Percentiles rank a stretch among this genome's conserved stretches.
Evolutionary conservation across 2,329 filamentous ascomycete genomes (phyloP).

Genomic region (Cytospora mali): DNA sequence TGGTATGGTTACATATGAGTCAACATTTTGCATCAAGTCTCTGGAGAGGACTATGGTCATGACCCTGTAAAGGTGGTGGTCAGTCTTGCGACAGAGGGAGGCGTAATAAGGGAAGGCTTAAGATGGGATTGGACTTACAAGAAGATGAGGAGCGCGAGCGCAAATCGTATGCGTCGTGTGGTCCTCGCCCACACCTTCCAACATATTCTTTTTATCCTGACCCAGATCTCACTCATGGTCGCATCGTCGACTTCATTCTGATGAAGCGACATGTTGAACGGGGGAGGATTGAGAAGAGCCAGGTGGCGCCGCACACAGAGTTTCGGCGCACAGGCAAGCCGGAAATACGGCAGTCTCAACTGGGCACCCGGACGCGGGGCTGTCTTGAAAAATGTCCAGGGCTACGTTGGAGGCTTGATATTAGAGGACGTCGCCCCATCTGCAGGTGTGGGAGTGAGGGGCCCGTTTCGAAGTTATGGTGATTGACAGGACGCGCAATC

Average conservation of each 20-base stretch:
- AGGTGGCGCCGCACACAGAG: slow-evolving; percentile 1
- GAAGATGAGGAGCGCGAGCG: slow-evolving; percentile 12
- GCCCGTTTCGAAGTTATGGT: slow-evolving; percentile 13
- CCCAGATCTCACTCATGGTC: slow-evolving; percentile 24
- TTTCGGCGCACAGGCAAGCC: not conserved
- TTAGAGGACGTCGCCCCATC: not conserved
- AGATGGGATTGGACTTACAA: slow-evolving; percentile 21
- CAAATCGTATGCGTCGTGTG: slow-evolving; percentile 25
- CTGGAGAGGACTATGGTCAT: slow-evolving; percentile 21
- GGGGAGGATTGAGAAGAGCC: not conserved
- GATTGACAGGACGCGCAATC: slow-evolving; percentile 11
- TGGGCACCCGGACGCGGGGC: not conserved
- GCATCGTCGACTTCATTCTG: slow-evolving; percentile 21
- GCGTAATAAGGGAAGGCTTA: not conserved
- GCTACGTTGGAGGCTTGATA: not conserved
- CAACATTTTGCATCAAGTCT: slow-evolving; percentile 37
- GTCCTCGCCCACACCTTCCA: slow-evolving; percentile 25
- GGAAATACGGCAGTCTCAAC: not conserved
- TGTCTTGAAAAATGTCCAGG: not conserved
- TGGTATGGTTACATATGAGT: slow-evolving; percentile 44
- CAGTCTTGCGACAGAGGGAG: slow-evolving; percentile 9
- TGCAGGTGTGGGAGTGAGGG: not conserved
- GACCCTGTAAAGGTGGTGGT: slow-evolving; percentile 9
- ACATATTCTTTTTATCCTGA: slow-evolving; percentile 20
- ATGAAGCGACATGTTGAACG: slow-evolving; percentile 14